Evolutionary conservation across 495 filamentous ascomycete genomes (phyloP), one percentile per base, ranked within the genome.

Genomic region (Oleoguttula mirabilis): DNA sequence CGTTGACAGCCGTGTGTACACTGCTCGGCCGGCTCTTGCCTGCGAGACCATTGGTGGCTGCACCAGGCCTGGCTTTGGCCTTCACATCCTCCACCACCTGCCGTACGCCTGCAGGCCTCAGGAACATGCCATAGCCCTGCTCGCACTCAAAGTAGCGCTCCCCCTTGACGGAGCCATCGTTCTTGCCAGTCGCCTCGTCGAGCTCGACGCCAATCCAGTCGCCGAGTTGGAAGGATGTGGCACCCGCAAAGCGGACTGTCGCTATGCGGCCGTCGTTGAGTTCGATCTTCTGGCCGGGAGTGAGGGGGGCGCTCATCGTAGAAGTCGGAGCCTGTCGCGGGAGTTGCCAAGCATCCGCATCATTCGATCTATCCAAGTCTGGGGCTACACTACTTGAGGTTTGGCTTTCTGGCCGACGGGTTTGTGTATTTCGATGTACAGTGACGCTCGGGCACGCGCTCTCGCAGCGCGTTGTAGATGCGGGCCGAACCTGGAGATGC

Each of bases 181-280:
- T 96, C 65, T 98, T 96, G 10, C 90, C 90, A 10, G 68, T 71
- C n/a, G 75, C 65, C 25, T 81, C 80, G 30, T 83, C 77, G 45
- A 98, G 72, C 69, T 94, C 88, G 33, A 96, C 71, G 38, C 90
- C 90, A 38, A 94, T 66, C 85, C 88, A 98, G 21, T 84, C 79
- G 40, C 87, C 92, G 3, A 60, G 57, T 23, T 84, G 76, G 60
- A 96, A 94, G 45, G 72, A 63, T 20, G 88, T 83, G 32, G 70
- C 66, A 48, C 90, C 90, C 46, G 84, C 62, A 60, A 79, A 98
- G 53, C 84, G 82, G 32, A 96, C 71, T 45, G 71, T 77, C 52
- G 70, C 90, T 41, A 69, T 70, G 48, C 79, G 81, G 55, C 84
- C 84, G 57, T 93, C 81, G 58, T 63, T 71, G 41, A 90, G 72